phyloP scores from a whole-genome alignment of 176 grass and related monocot species.

The Urochloa ruziziensis region DNA sequence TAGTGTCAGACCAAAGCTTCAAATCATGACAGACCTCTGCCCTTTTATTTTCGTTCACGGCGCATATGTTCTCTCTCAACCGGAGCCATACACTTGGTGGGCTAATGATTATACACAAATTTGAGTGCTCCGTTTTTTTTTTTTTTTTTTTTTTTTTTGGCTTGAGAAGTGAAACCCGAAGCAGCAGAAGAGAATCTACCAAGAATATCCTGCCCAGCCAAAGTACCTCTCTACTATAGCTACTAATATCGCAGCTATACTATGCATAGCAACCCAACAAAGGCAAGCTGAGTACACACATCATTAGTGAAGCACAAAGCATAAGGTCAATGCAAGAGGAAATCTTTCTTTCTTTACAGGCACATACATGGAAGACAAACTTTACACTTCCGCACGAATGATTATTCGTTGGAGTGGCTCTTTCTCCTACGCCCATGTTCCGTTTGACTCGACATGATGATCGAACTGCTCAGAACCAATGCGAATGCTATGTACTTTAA shows the following conservation, averaged over 20 bases:
- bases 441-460: not conserved
- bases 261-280: not conserved
- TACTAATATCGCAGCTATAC: not conserved
- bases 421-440: not conserved
- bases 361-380: not conserved
- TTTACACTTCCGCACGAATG: slow-evolving; percentile 25
- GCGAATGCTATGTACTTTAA: not conserved
- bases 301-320: not conserved
- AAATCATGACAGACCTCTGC: not conserved
- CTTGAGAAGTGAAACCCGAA: not conserved
- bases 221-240: not conserved
- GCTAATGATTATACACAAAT: slow-evolving; percentile 16
- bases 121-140: not conserved
- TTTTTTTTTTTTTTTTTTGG: not conserved
- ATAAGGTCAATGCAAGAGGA: slow-evolving; percentile 9
- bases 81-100: slow-evolving; percentile 36
- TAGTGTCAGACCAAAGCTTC: not conserved
- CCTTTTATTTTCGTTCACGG: not conserved
- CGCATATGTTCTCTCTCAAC: slow-evolving; percentile 38
- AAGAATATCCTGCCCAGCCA: not conserved
- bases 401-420: not conserved
- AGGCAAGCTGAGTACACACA: not conserved
- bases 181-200: slow-evolving; percentile 14
- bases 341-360: not conserved
- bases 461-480: not conserved